These are phyloP conservation scores for Aspergillus terreus DNA, from an alignment of 2,329 filamentous ascomycete species.

Conservation along the genomic window DNA sequence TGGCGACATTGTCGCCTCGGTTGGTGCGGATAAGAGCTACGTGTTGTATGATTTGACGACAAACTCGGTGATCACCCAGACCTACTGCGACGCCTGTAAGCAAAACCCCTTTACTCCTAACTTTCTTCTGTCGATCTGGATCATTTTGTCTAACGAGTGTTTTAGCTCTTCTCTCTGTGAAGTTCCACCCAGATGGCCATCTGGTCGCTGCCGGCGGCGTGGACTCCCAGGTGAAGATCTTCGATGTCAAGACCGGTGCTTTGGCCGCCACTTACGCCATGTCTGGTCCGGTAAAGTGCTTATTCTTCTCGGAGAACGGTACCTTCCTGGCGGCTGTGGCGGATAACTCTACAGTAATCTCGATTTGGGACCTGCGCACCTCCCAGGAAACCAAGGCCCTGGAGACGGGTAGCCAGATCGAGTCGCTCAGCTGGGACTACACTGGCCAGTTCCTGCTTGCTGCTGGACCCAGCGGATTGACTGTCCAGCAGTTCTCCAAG, in stretches of 20 bases:
- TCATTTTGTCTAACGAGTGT: background rate
- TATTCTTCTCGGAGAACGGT: conserved; percentile 93
- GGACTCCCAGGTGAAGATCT: conserved; percentile 80
- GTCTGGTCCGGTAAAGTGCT: conserved; percentile 64
- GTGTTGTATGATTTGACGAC: conserved; percentile 77
- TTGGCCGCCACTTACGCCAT: conserved; percentile 70
- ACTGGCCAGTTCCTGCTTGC: conserved; percentile 88
- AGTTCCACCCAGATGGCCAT: conserved; percentile 97
- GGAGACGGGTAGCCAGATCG: conserved; percentile 74
- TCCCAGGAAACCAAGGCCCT: conserved; percentile 77
- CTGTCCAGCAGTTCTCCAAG: conserved; percentile 88
- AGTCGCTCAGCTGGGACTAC: conserved; percentile 84
- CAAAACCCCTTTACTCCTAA: conserved; percentile 15
- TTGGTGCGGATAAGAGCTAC: conserved; percentile 88
- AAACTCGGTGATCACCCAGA: conserved; percentile 67
- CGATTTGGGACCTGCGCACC: conserved; percentile 90
- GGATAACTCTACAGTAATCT: conserved; percentile 72
- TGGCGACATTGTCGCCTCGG: conserved; percentile 77
- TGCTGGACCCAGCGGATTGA: conserved; percentile 73
- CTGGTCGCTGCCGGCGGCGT: conserved; percentile 80
- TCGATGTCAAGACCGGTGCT: conserved; percentile 76
- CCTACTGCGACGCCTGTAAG: conserved; percentile 77
- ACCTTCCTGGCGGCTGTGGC: conserved; percentile 88
- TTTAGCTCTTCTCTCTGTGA: conserved; percentile 67
- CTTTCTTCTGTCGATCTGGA: background rate